Base-by-base conservation (phyloP, 2,329 filamentous ascomycete species). In the Paracamarosporium sp. region DNA sequence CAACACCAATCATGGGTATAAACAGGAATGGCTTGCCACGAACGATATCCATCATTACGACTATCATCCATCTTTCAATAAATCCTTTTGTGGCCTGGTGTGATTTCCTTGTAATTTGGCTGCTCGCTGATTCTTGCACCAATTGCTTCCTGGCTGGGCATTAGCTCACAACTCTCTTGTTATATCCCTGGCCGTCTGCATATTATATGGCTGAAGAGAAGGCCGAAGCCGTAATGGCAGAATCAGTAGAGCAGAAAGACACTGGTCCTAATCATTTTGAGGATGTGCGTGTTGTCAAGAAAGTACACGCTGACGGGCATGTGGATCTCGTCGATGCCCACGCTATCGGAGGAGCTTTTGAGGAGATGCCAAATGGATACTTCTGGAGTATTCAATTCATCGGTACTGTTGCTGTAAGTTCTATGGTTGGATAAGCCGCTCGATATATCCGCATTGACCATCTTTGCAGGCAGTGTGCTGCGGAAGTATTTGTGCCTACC, bases 291-390 rank as follows among this genome's bases (percentile, higher is more conserved):
- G 65, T 65, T 15, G 65, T 72, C 20, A 65, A 70, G 54, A 67
- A 61, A 36, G 61, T 71, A 8, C 72, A 80, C 55, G 72, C 76
- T 11, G 80, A 81, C 59, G 79, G 79, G 24, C 74, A 74, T 12
- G 65, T 81, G 48, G 77, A 81, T 66, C 73, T 77, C 48, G 70
- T 81, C 57, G 79, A 80, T 58, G 63, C 73, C 3, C 70, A 78
- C 30, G 79, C 78, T 40, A 66, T 81, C n/a, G 80, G 80, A 5
- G 79, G 79, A 8, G 75, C 78, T 3, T 55, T 76, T 5, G 71
- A 75, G 5, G 65, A 68, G 9, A 79, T 82, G 78, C 79, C 78
- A 1, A 50, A 54, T 27, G 78, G 79, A 12, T 81, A 81, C 66
- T 81, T 76, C 61, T 66, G 61, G 28, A 80, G 75, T 46, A 55